Evolutionary conservation across 169 alveolate genomes (phyloP), one percentile per base, ranked within the genome.

Genomic region (Cryptosporidium bovis): DNA sequence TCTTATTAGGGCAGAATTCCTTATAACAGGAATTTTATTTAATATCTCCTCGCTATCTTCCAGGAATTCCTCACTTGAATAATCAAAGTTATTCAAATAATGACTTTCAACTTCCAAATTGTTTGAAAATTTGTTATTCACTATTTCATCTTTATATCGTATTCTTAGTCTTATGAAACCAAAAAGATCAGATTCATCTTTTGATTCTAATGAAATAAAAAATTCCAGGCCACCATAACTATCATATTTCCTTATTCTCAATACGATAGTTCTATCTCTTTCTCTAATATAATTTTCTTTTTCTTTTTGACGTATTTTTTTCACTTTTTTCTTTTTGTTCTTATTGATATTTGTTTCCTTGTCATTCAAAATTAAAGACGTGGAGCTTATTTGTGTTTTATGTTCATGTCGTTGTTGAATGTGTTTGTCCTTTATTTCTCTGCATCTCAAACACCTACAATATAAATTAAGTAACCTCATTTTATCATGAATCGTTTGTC

Each of bases 381-480:
- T 48, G 8, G 18, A 33, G 82, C 34, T 91, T 83, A 62, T 71
- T 13, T 62, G 67, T 20, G 48, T 5, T 27, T 62, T n/a, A 64
- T 46, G 62, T 20, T 51, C 27, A 64, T 85, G 51, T 93, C 84
- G 33, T 48, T 92, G 66, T 85, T 93, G 48, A 84, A 65, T 56
- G 20, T 84, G 90, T 36, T 90, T 89, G 40, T 85, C 95, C 90
- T 94, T 95, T 16, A 94, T 95, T 89, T 96, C 99, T 20, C 98
- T 95, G 77, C 99, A 96, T 31, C 99, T 93, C 44, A 95, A 95
- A 92, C 99, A 96, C 48, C 93, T 91, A 84, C 99, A 96, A 71
- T 71, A 82, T 83, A 94, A 71, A n/a, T 95, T 93, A 24, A 96
- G 83, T 51, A 90, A 66, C 67, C 90, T 91, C 95, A 95, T 93